phyloP scores from a whole-genome alignment of 2,329 filamentous ascomycete species.

The Claviceps sp. region DNA sequence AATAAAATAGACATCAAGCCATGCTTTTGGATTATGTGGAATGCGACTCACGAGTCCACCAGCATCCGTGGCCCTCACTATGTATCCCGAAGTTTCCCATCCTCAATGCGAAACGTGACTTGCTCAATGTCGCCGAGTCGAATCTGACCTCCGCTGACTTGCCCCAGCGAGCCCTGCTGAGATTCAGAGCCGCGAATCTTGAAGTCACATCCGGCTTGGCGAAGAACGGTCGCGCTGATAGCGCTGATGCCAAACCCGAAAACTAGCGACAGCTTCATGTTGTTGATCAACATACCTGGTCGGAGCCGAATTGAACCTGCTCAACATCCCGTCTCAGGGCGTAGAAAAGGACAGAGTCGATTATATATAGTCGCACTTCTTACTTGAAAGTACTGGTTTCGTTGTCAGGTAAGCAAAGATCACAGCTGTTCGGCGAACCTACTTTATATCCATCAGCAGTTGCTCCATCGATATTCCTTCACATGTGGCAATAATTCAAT shows the following conservation, averaged over 20 bases:
- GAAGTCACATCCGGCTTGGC: slow-evolving; percentile 23
- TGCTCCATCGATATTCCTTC: no score
- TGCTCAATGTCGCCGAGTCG: slow-evolving; percentile 32
- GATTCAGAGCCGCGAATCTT: slow-evolving; percentile 34
- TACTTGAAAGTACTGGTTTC: neutral
- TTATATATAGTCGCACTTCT: no score
- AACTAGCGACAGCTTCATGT: slow-evolving; percentile 1
- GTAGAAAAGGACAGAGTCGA: no score
- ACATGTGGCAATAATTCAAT: no score
- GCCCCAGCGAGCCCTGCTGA: slow-evolving; percentile 38
- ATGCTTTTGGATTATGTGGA: neutral
- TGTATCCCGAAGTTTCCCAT: slow-evolving; percentile 42
- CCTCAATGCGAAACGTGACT: slow-evolving; percentile 40
- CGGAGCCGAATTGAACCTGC: neutral
- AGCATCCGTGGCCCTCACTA: slow-evolving; percentile 45
- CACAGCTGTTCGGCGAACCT: neutral
- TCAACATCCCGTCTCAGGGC: no score
- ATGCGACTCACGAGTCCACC: slow-evolving; percentile 39
- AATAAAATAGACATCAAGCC: neutral
- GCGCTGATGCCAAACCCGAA: slow-evolving; percentile 8
- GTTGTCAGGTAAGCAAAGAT: neutral
- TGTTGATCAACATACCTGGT: neutral
- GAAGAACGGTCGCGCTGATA: slow-evolving; percentile 8
- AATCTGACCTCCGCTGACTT: slow-evolving; percentile 47
- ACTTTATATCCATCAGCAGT: neutral